Conservation (phyloP, 257 asterid genomes). For the Cruciata laevipes region DNA sequence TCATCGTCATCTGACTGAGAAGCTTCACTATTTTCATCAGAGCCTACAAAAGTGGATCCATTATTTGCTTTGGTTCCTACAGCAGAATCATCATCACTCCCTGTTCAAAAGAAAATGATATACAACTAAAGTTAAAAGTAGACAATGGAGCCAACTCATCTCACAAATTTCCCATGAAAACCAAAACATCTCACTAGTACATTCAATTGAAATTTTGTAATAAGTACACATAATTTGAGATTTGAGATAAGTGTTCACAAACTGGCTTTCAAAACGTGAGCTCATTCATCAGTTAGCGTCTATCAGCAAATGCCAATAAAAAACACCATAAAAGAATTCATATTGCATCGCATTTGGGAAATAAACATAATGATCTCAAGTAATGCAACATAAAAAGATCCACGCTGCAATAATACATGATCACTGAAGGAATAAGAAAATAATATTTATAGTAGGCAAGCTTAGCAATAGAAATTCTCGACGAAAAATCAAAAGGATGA, state of each 20-base stretch:
- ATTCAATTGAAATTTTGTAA: background rate
- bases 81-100: constrained; percentile 33
- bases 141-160: background rate
- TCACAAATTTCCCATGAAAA: background rate
- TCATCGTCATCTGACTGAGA: constrained; percentile 34
- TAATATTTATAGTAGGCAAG: background rate
- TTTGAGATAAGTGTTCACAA: background rate
- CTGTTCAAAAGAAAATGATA: constrained; percentile 19
- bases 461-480: background rate
- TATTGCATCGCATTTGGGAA: background rate
- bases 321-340: background rate
- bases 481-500: background rate
- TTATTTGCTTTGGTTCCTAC: constrained; percentile 19
- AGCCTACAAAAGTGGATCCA: constrained; percentile 19
- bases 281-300: background rate
- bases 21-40: constrained; percentile 33
- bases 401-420: background rate
- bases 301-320: background rate
- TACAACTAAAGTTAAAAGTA: background rate
- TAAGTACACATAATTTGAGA: too few species aligned
- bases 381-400: background rate
- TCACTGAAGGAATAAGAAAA: background rate
- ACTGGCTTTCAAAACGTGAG: background rate
- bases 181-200: background rate
- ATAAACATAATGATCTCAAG: background rate